Evolutionary conservation across 169 alveolate genomes (phyloP), one percentile per base, ranked within the genome.

Genomic region (Plasmodium malariae): DNA sequence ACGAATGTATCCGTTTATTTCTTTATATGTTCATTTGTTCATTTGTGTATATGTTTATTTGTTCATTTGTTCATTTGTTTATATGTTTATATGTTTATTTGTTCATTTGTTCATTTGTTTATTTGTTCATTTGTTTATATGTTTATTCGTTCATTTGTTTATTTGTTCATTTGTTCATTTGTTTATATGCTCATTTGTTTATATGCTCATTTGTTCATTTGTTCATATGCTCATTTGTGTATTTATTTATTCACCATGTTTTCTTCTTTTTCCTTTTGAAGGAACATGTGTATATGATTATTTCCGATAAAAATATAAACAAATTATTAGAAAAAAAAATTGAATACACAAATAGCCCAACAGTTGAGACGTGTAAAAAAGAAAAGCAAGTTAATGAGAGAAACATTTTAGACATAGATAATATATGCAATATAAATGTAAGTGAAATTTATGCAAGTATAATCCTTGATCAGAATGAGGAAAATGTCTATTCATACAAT

Each of bases 271-370:
- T n/a, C 30, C 17, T 62, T 28, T 65, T 57, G 14, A 49, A 80
- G 90, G 90, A 80, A 24, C 43, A 67, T 14, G 90, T 40, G 6
- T 21, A 40, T 54, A 80, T 80, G 90, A 80, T 69, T 36, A 9
- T 65, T 36, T 80, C 90, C 17, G 90, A 80, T 70, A 45, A 57
- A 40, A 80, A 80, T 43, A 48, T 76, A 14, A 49, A 70, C 17
- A 32, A 4, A 28, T 11, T 11, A 62, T 24, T 24, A 26, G 48
- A 62, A 62, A 28, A 28, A 26, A 0, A 26, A 9, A n/a, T 12
- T n/a, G 17, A 49, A 34, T 28, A 26, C 14, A 72, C 36, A 48
- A 19, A 60, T n/a, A 37, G 11, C 6, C 37, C n/a, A 49, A 72
- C 3, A 48, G 7, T 3, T 12, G 26, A 72, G 28, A 19, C 3